A percentile compares a stretch with the other conserved stretches of the same genome.
Evolutionary conservation across 768 basidiomycete genomes (phyloP).

Genomic region (Podaxis rugospora): DNA sequence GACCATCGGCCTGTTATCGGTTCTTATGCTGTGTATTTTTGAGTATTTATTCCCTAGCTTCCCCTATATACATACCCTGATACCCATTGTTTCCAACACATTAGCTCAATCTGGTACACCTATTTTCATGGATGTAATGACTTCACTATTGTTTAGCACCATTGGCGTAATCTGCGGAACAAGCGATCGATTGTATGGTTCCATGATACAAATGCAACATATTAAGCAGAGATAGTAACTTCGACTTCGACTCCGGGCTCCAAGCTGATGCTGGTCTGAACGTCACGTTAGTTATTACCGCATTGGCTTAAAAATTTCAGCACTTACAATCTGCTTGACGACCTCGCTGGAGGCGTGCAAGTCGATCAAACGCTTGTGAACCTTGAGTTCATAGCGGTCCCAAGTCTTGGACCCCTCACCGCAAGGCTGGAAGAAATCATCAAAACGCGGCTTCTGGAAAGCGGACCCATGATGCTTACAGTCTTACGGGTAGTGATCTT

Average conservation of each 20-base stretch:
- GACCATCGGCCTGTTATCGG: conserved; percentile 88
- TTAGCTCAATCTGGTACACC: background rate
- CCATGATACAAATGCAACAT: background rate
- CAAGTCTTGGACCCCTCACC: conserved; percentile 99
- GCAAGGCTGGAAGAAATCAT: conserved; percentile 63
- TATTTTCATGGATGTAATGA: background rate
- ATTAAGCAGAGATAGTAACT: conserved; percentile 86
- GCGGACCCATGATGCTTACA: conserved; percentile 40
- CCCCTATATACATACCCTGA: background rate
- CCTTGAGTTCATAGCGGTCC: conserved; percentile 99
- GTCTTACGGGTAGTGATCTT: conserved; percentile 99
- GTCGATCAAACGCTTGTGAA: conserved; percentile 99
- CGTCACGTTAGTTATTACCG: background rate
- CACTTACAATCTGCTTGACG: conserved; percentile 97
- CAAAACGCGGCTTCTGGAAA: background rate
- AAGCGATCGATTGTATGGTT: background rate
- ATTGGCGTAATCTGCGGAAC: too few species aligned
- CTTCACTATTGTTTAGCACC: background rate
- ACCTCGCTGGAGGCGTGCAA: conserved; percentile 97
- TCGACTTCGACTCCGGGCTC: conserved; percentile 99
- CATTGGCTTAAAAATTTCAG: background rate
- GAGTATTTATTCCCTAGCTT: conserved; percentile 11
- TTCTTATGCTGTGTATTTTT: conserved; percentile 67
- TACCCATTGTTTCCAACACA: background rate
- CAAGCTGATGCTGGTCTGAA: conserved; percentile 94